A percentile compares a stretch with the other conserved stretches of the same genome.
Evolutionary conservation across 2,329 filamentous ascomycete species (phyloP).

Genomic region (Aspergillus cejpii): DNA sequence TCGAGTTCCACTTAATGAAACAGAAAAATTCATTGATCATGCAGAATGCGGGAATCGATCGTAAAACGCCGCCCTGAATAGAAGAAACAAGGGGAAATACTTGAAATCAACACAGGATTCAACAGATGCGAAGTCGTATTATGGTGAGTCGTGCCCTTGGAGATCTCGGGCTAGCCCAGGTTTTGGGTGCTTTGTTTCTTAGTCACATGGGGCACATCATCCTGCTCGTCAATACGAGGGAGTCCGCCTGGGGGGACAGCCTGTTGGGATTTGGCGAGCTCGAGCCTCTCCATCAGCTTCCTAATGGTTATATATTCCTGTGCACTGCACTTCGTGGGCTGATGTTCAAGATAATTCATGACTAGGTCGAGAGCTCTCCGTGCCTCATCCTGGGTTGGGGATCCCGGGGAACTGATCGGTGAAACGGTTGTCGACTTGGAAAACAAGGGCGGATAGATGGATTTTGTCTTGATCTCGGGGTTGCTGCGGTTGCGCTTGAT

Average conservation of each 20-base stretch:
- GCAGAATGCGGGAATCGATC: conserved; percentile 13
- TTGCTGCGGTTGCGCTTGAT: conserved; percentile 43
- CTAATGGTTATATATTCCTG: conserved; percentile 72
- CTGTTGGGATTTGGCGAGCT: conserved; percentile 53
- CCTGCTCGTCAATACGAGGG: conserved; percentile 40
- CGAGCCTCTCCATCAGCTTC: conserved; percentile 78
- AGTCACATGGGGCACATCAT: conserved; percentile 36
- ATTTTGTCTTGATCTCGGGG: conserved; percentile 39
- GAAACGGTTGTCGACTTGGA: conserved; percentile 39
- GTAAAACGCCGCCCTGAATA: conserved; percentile 10
- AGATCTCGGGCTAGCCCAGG: conserved; percentile 22
- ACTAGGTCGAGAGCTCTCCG: conserved; percentile 73
- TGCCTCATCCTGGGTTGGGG: conserved; percentile 79
- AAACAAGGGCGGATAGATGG: conserved; percentile 36
- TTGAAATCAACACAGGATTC: conserved; percentile 1
- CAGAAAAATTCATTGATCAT: conserved; percentile 9
- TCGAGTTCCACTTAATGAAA: conserved; percentile 12
- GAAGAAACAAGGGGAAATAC: conserved; percentile 11
- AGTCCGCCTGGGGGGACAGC: conserved; percentile 40
- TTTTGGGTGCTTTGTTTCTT: conserved; percentile 46
- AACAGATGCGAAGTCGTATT: not conserved
- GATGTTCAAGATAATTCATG: conserved; percentile 70
- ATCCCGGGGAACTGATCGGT: conserved; percentile 54
- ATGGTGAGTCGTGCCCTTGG: not conserved
- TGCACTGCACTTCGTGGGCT: conserved; percentile 63